Base-by-base conservation (phyloP, 352 stramenopile genomes). In the Globisporangium nagaii region DNA sequence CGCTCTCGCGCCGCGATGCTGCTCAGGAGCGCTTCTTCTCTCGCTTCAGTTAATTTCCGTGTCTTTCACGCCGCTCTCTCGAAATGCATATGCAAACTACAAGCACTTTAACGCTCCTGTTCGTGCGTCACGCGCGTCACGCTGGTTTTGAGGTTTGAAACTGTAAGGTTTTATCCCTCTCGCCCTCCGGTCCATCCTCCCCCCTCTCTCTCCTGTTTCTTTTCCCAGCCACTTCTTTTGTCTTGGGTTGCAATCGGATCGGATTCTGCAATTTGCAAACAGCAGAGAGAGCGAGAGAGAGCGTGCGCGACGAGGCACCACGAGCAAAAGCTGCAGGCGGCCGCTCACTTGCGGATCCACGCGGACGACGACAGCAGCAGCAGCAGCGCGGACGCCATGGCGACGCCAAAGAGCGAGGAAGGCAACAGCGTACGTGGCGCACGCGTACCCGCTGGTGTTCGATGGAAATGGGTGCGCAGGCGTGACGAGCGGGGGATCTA, bases 391-490 rank as follows among this genome's bases (percentile, higher is more conserved):
- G 20, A 17, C 43, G 40, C 20, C 34, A 92, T 92, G 82, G 66
- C 78, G 42, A 85, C 79, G 25, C 75, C 81, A 22, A 89, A 90
- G 54, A 87, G 88, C 65, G 83, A 93, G 67, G 83, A 93, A 63
- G 88, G 73, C 66, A 88, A 71, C 62, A 74, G 65, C 44, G 72
- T 86, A 65, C 53, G 73, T 67, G 41, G n/a, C n/a, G n/a, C n/a
- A n/a, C n/a, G n/a, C n/a, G n/a, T n/a, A n/a, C 20, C 43, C 10
- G 17, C 13, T 41, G 24, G 10, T 30, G 10, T 42, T 42, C 13
- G 32, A 44, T 20, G 39, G n/a, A 37, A 2, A 55, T 48, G 42
- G 42, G 42, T 48, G 42, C 42, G 42, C 42, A 22, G 6, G 40
- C 40, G 40, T 46, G 22, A 37, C 11, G 32, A 15, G n/a, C n/a